phyloP scores from a whole-genome alignment of 2,329 filamentous ascomycete genomes.

The Emergomyces orientalis region DNA sequence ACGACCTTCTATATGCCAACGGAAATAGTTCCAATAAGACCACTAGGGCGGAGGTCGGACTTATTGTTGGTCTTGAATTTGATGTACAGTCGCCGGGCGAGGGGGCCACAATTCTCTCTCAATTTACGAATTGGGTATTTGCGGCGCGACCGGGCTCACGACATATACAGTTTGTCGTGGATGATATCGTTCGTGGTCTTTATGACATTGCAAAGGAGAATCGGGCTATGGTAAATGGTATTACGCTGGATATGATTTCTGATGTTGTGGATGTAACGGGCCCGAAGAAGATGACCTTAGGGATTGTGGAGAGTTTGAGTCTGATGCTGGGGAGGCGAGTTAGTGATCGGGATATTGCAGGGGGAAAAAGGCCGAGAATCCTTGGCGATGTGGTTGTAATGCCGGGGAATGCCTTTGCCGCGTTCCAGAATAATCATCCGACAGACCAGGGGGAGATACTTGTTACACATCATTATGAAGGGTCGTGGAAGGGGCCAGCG shows the following conservation, averaged over 20 bases:
- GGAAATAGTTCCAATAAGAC: background rate
- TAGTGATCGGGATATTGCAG: too few species aligned
- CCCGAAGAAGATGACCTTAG: too few species aligned
- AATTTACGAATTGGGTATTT: constrained; percentile 22
- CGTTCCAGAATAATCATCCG: too few species aligned
- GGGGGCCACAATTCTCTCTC: constrained; percentile 15
- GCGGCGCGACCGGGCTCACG: constrained; percentile 16
- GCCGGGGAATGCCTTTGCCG: too few species aligned
- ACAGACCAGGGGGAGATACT: too few species aligned
- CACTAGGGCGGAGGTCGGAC: constrained; percentile 15
- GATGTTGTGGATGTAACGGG: constrained; percentile 24
- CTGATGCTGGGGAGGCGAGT: too few species aligned
- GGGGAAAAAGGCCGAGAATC: too few species aligned
- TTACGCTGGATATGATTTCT: constrained; percentile 21
- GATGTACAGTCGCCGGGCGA: constrained; percentile 18
- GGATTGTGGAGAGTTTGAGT: too few species aligned
- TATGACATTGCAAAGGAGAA: constrained; percentile 17
- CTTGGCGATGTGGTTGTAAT: too few species aligned
- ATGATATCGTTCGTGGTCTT: constrained; percentile 16
- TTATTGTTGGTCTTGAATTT: constrained; percentile 36
- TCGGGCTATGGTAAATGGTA: constrained; percentile 11
- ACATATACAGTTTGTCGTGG: constrained; percentile 17
- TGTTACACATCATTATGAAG: too few species aligned
- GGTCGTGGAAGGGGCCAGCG: too few species aligned
- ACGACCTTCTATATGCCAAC: constrained; percentile 16